Conservation (phyloP, 345 rosid genomes). For the Lepidium africanum region DNA sequence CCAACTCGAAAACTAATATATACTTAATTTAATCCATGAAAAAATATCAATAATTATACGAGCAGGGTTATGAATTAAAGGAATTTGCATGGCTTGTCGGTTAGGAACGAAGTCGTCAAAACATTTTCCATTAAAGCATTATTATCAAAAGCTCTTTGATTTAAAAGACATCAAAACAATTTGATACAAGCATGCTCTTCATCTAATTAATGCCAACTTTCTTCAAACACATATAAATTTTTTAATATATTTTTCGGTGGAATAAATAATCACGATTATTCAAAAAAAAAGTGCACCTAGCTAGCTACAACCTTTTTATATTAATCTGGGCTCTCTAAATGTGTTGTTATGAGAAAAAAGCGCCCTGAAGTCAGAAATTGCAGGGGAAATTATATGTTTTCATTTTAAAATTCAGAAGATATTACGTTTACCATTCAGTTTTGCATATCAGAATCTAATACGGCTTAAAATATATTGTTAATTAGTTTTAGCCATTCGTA, state of each 20-base stretch:
- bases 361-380: not conserved
- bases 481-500: not conserved
- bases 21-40: too few relatives aligned
- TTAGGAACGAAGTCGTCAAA: constrained; percentile 21
- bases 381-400: not conserved
- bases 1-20: too few relatives aligned
- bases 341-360: not conserved
- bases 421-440: not conserved
- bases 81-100: constrained; percentile 24
- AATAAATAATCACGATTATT: not conserved
- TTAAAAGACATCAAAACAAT: constrained; percentile 6
- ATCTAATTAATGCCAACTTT: constrained; percentile 27
- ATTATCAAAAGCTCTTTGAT: constrained; percentile 13
- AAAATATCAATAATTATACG: too few relatives aligned
- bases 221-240: not conserved
- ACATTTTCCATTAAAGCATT: constrained; percentile 13
- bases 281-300: not conserved
- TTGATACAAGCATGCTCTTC: constrained; percentile 19
- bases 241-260: not conserved
- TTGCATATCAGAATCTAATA: too few relatives aligned
- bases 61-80: not conserved
- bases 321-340: not conserved
- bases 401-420: not conserved
- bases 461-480: too few relatives aligned
- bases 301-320: not conserved